Percentiles rank a stretch among this genome's conserved stretches.
Evolutionary conservation across 2,329 filamentous ascomycete genomes (phyloP).

Genomic region (Nothopassalora personata): DNA sequence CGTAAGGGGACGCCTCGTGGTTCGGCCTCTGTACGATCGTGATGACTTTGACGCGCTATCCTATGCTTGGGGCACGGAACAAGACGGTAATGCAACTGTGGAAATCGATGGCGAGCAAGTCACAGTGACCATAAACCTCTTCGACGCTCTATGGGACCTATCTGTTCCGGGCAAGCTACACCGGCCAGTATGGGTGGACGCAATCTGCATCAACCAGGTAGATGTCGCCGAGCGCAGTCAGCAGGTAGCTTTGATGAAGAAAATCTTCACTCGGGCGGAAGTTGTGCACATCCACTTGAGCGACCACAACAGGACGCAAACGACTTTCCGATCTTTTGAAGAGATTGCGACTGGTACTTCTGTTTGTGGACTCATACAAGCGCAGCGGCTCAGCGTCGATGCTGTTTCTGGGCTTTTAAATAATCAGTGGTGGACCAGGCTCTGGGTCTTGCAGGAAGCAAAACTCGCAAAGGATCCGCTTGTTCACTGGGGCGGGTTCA

Average conservation of each 20-base stretch:
- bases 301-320: not conserved
- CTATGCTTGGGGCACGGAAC: not conserved
- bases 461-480: too few species aligned
- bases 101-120: not conserved
- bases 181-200: conserved; percentile 34
- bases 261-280: not conserved
- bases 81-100: not conserved
- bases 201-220: conserved; percentile 33
- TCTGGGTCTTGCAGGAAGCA: too few species aligned
- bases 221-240: conserved; percentile 29
- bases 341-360: not conserved
- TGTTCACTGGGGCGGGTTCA: too few species aligned
- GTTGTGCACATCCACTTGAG: not conserved
- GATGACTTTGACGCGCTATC: not conserved
- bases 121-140: not conserved
- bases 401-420: too few species aligned
- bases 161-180: not conserved
- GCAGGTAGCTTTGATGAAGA: conserved; percentile 35
- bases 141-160: not conserved
- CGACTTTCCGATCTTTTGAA: not conserved
- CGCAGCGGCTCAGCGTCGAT: too few species aligned
- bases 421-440: too few species aligned
- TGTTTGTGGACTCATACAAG: too few species aligned
- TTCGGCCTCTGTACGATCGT: not conserved
- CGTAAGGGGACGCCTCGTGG: not conserved